Base-by-base conservation (phyloP, 2,329 filamentous ascomycete genomes). In the Alternaria conjuncta region DNA sequence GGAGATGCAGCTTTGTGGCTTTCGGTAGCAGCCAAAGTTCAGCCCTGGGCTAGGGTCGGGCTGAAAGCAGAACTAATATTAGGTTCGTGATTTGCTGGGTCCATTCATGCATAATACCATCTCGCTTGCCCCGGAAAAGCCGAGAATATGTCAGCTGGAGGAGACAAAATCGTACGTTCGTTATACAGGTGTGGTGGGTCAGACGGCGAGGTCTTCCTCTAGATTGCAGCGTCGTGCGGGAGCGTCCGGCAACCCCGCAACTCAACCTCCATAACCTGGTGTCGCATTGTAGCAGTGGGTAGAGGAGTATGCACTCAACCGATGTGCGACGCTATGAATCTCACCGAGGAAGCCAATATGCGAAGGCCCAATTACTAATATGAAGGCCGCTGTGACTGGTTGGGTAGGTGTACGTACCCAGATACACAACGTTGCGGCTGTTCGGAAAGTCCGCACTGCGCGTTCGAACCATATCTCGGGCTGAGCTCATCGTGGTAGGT, bases 21-120 rank as follows among this genome's bases (percentile, higher is more conserved):
- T 60, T 50, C 23, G 49, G 55, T 21, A 56, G 11, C 23, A 25
- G 55, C 41, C 44, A 45, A 23, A 61, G 61, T 54, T 71, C 58
- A 65, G 62, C 63, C 60, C 59, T 61, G 63, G 30, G 56, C 47
- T 49, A 36, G 41, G 28, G 47, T 43, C 21, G 46, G 64, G 67
- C 61, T 67, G 62, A 65, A 62, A 64, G 59, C 66, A 62, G 66
- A 65, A 62, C 64, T 69, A 36, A 71, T 50, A 68, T 63, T 59
- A 60, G 41, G 54, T 53, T 49, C 53, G 36, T 64, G 61, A 67
- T 68, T 68, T 58, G 67, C 51, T 50, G 30, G 57, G 12, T 43
- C 20, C 43, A 50, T 32, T 62, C 47, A 66, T 66, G 59, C 60
- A 65, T 57, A 63, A 68, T 64, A 53, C 60, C 68, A 51, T 64